Conservation (phyloP, 208 protist genomes). For the Trypanosoma vivax region DNA sequence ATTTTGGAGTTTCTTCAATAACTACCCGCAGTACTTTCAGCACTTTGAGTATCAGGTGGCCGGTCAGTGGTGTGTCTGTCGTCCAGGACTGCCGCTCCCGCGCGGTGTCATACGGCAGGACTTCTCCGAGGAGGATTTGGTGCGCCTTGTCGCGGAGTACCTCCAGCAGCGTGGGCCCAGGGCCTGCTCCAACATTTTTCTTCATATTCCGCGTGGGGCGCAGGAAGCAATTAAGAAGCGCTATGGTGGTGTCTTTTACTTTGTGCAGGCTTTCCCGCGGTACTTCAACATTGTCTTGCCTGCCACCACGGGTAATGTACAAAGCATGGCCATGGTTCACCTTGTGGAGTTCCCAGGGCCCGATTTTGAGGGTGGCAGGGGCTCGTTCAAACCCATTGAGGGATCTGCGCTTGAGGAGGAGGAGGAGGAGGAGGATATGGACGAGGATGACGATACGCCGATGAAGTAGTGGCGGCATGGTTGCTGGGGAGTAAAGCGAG, state of each 20-base stretch:
- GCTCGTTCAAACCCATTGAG: not conserved
- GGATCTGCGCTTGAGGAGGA: not conserved
- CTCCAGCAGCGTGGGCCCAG: constrained; percentile 45
- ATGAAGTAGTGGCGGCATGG: constrained; percentile 5
- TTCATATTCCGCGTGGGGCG: constrained; percentile 72
- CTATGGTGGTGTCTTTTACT: constrained; percentile 73
- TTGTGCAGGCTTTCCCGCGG: constrained; percentile 59
- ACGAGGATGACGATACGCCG: constrained; percentile 8
- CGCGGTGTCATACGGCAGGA: constrained; percentile 71
- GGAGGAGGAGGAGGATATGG: not conserved
- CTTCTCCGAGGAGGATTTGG: constrained; percentile 75
- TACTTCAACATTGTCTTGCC: constrained; percentile 84
- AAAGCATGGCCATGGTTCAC: constrained; percentile 65
- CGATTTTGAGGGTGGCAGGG: constrained; percentile 13
- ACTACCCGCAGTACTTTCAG: constrained; percentile 82
- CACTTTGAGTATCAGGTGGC: constrained; percentile 78
- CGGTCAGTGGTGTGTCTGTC: constrained; percentile 59
- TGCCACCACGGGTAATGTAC: constrained; percentile 46
- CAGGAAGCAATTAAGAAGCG: constrained; percentile 63
- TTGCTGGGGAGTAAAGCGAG: constrained; percentile 6
- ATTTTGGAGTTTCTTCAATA: constrained; percentile 72
- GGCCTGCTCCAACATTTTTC: constrained; percentile 34
- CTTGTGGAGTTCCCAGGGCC: constrained; percentile 59
- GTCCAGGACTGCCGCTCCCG: constrained; percentile 68
- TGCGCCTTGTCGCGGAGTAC: constrained; percentile 69